Evolutionary conservation across 1,139 yeast species (phyloP), one percentile per base, ranked within the genome.

Genomic region (Suhomyces anneliseae): DNA sequence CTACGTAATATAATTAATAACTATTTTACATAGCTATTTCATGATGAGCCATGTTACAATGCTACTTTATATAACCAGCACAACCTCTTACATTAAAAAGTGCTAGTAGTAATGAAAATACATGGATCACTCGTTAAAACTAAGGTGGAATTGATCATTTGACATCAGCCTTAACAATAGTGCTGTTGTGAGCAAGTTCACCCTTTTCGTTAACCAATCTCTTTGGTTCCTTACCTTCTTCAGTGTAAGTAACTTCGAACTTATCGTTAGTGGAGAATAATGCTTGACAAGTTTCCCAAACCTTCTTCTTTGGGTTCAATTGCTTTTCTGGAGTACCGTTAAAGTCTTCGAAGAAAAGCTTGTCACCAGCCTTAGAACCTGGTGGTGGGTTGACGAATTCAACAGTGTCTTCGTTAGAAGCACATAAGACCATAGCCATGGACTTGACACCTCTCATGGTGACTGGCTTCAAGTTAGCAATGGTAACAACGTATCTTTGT

Each of bases 291-390:
- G 92, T 79, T 78, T 95, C 99, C 93, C 96, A 95, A 54, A 93
- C 78, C 81, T 95, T 95, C 87, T 93, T 95, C 85, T 95, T 95
- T 59, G 99, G 99, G 74, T 93, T 92, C 70, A 95, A 79, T 65
- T 86, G 95, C 65, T 90, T 82, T 70, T 90, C 96, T 55, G 99
- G 99, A 48, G 80, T 81, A 54, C 89, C 89, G 61, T 90, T 85
- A 68, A 76, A 90, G 50, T 89, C 95, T 72, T 90, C 97, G 62
- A 95, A 93, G 80, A 89, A 90, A 55, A 93, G 80, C 77, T 90
- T 90, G 71, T 95, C 99, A 71, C 99, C 99, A 11, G 99, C 84
- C 73, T 89, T 81, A 40, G 96, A 82, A n/a, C 92, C 96, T 37
- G 82, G 82, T 55, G 99, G 99, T 50, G 98, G 98, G 68, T 87